Evolutionary conservation across 805 yeast species (phyloP), one percentile per base, ranked within the genome.

Genomic region (Suhomyces kilbournensis): DNA sequence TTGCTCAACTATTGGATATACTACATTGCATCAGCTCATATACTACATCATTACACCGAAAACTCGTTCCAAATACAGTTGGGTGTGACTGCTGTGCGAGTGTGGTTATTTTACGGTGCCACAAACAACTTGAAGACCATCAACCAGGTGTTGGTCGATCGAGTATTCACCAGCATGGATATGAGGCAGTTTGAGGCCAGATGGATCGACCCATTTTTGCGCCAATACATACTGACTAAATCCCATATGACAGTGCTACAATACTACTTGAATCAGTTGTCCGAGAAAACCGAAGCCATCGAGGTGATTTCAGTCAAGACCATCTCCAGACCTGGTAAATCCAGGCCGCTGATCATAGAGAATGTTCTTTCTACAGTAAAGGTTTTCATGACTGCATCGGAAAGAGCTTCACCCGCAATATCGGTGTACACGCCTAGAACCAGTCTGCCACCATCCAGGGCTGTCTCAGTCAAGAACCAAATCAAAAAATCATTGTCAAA

Each of bases 1-100:
- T 48, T 57, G 35, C 44, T 57, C 30, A 57, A 57, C 54, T 57
- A 57, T 46, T 57, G 60, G 60, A n/a, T 53, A 19, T 57, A 57
- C 50, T 57, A 51, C 45, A 35, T 51, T 22, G 48, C 51, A 2
- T n/a, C 53, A 3, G 48, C 48, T 4, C 48, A 46, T 20, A 14
- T 46, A 10, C 15, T 35, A 14, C 48, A 46, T 10, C 26, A 34
- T 7, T 46, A 46, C 8, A 17, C 35, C 2, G 48, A 46, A 10
- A 10, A 15, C 9, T 32, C 48, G n/a, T 14, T 20, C 3, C 10
- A 23, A 5, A 22, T 46, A 15, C 48, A 34, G 7, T 15, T 46
- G 17, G 42, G 14, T 8, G 43, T 14, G 6, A 34, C 48, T 15
- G 28, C 17, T 7, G 26, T 19, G 7, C 19, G 48, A 22, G 7